Conservation (phyloP, 768 basidiomycete species). For the Hortiboletus campestris region DNA sequence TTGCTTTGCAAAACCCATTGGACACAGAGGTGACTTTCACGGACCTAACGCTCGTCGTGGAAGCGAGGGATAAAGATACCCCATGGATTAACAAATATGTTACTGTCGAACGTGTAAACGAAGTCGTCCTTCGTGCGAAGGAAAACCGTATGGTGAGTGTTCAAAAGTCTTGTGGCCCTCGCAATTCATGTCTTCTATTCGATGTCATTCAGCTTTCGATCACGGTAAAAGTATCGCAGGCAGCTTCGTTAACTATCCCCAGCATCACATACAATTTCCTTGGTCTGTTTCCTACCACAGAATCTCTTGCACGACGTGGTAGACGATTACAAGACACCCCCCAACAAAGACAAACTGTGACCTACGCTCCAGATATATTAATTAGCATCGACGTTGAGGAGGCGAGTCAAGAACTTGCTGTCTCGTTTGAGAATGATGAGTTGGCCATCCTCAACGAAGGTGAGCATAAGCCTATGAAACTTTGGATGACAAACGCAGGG, state of each 20-base stretch:
- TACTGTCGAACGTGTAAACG: slow-evolving; percentile 58
- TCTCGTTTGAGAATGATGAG: slow-evolving; percentile 53
- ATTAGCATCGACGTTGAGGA: slow-evolving; percentile 63
- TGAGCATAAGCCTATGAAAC: slow-evolving; percentile 51
- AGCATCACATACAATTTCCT: slow-evolving; percentile 69
- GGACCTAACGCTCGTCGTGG: slow-evolving; percentile 56
- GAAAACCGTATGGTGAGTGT: slow-evolving; percentile 62
- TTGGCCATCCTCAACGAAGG: slow-evolving; percentile 61
- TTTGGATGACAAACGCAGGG: slow-evolving; percentile 72
- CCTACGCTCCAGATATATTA: slow-evolving; percentile 68
- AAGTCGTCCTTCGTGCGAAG: slow-evolving; percentile 58
- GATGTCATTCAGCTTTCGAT: slow-evolving; percentile 53
- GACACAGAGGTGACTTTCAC: slow-evolving; percentile 70
- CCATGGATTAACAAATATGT: slow-evolving; percentile 40
- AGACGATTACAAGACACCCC: slow-evolving; percentile 73
- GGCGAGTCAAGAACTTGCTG: slow-evolving; percentile 60
- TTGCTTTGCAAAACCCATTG: slow-evolving; percentile 68
- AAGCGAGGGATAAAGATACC: slow-evolving; percentile 32
- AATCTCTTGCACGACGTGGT: slow-evolving; percentile 70
- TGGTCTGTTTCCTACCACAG: slow-evolving; percentile 63
- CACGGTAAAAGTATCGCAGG: slow-evolving; percentile 50
- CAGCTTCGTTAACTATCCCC: slow-evolving; percentile 55
- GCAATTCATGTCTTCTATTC: neutral
- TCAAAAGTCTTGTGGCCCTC: neutral
- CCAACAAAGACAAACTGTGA: slow-evolving; percentile 61